A percentile compares a stretch with the other conserved stretches of the same genome.
phyloP scores from a whole-genome alignment of 306 rosid species.

The Delonix regia region DNA sequence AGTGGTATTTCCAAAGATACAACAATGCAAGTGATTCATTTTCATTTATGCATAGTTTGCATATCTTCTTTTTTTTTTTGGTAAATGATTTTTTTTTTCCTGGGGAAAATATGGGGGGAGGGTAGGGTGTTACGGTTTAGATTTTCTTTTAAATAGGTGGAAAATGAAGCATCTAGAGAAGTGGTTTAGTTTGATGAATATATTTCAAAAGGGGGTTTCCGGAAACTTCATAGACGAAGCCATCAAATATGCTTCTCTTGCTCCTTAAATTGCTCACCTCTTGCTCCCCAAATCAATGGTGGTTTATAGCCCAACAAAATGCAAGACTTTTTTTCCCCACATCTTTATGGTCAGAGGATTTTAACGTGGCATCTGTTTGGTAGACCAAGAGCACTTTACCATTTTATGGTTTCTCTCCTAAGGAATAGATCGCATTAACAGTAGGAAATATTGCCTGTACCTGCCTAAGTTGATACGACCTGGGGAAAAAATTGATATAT shows the following conservation, averaged over 20 bases:
- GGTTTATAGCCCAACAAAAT: too few species aligned
- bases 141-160: constrained; percentile 3
- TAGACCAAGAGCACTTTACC: too few species aligned
- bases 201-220: not conserved
- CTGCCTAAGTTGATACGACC: too few species aligned
- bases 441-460: too few species aligned
- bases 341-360: too few species aligned
- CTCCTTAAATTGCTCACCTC: not conserved
- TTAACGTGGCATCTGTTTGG: too few species aligned
- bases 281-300: not conserved
- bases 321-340: too few species aligned
- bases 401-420: too few species aligned
- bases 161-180: not conserved
- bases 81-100: not conserved
- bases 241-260: not conserved
- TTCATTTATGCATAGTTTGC: constrained; percentile 17
- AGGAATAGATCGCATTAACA: too few species aligned
- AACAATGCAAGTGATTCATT: not conserved
- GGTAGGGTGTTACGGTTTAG: not conserved
- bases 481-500: too few species aligned
- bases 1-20: constrained; percentile 21
- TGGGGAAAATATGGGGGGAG: too few species aligned
- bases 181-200: not conserved
- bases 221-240: constrained; percentile 14
- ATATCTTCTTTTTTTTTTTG: not conserved